A percentile compares a stretch with the other conserved stretches of the same genome.
Conservation (phyloP, 371 early-diverging fungal species). For the Haplosporangium sp. region DNA sequence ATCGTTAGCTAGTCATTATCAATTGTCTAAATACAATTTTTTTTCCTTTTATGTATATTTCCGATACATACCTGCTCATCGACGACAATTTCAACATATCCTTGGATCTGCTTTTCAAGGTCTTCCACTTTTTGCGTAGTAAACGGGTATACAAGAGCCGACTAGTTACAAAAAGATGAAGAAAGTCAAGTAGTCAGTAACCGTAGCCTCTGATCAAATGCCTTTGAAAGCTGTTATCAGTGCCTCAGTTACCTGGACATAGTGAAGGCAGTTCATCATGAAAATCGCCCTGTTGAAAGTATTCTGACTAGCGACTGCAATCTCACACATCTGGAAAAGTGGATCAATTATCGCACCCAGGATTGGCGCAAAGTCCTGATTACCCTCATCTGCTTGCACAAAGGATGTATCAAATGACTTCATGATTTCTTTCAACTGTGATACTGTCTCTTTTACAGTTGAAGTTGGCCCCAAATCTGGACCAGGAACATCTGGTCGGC, state of each 20-base stretch:
- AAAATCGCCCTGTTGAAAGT: slow-evolving; percentile 78
- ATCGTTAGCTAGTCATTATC: too few species aligned
- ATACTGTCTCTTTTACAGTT: slow-evolving; percentile 72
- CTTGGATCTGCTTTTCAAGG: slow-evolving; percentile 64
- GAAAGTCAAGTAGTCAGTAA: background rate
- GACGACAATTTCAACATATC: slow-evolving; percentile 62
- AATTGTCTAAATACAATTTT: too few species aligned
- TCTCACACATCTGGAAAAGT: slow-evolving; percentile 76
- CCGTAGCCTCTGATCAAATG: background rate
- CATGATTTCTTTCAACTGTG: slow-evolving; percentile 84
- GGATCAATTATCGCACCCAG: slow-evolving; percentile 81
- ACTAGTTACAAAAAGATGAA: slow-evolving; percentile 30
- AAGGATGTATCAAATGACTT: slow-evolving; percentile 82
- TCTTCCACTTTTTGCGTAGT: slow-evolving; percentile 58
- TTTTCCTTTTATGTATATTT: too few species aligned
- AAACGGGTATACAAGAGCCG: slow-evolving; percentile 64
- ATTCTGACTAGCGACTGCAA: slow-evolving; percentile 65
- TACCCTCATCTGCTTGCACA: slow-evolving; percentile 61
- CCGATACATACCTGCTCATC: slow-evolving; percentile 58
- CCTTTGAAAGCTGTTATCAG: background rate
- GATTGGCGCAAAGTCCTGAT: slow-evolving; percentile 72
- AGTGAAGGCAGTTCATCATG: slow-evolving; percentile 78
- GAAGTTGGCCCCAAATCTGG: slow-evolving; percentile 72
- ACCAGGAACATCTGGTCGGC: slow-evolving; percentile 68
- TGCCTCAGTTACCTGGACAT: slow-evolving; percentile 67